These are phyloP conservation scores for Boletus semigastroideus DNA, from an alignment of 1,284 basidiomycete species.

Conservation along the genomic window DNA sequence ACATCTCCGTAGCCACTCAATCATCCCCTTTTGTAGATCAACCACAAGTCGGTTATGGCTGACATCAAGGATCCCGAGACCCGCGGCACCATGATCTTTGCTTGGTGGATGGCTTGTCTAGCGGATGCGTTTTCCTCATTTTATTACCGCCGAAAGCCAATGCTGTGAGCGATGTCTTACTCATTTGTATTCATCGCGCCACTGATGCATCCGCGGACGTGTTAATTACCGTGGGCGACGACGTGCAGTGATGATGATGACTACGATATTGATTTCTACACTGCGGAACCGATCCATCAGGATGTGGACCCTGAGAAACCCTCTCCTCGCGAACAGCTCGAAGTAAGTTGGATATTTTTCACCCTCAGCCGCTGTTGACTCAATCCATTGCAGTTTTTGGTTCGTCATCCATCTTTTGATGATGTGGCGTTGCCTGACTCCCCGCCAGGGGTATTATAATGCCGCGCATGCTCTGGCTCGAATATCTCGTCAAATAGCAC, in stretches of 20 bases:
- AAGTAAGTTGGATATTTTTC: conserved; percentile 46
- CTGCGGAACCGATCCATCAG: conserved; percentile 57
- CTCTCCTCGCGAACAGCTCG: conserved; percentile 71
- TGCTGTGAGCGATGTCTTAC: conserved; percentile 56
- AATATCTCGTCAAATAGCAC: conserved; percentile 76
- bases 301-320: conserved; percentile 50
- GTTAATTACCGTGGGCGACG: conserved; percentile 28
- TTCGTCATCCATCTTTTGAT: conserved; percentile 33
- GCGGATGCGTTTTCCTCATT: conserved; percentile 58
- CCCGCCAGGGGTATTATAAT: conserved; percentile 67
- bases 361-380: conserved; percentile 12
- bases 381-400: conserved; percentile 36
- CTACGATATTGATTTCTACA: conserved; percentile 79
- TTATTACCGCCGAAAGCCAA: conserved; percentile 61
- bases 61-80: conserved; percentile 68
- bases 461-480: conserved; percentile 80
- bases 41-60: conserved; percentile 73
- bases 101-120: conserved; percentile 74
- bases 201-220: conserved; percentile 46
- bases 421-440: conserved; percentile 18
- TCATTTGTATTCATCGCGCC: neutral
- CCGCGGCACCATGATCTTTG: conserved; percentile 79
- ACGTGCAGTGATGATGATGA: conserved; percentile 54
- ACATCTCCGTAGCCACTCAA: conserved; percentile 6
- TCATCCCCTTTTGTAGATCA: conserved; percentile 51